Evolutionary conservation across 2,329 filamentous ascomycete species (phyloP), one percentile per base, ranked within the genome.

Genomic region (Neophaeococcomyces aloes): DNA sequence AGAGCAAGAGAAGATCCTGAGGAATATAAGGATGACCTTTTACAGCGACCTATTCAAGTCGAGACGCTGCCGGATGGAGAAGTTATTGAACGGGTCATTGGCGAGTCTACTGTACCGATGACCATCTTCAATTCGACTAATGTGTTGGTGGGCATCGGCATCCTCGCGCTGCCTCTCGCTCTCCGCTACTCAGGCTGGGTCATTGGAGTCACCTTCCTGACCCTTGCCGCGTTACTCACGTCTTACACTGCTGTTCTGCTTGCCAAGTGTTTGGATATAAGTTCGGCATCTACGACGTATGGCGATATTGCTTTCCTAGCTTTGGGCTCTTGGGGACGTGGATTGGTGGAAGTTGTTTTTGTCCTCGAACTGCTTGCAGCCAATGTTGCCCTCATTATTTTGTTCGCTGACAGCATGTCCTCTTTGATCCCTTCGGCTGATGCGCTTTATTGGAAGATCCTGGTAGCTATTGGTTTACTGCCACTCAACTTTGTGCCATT

Each of bases 41-140:
- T 51, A 14, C 32, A 44, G 19, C 34, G 32, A 19, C 41, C 15
- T 8, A 33, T 44, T n/a, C 51, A 55, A 38, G 47, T 46, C 44
- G 53, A 55, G 30, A 38, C 52, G 17, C 44, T 38, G 7, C 49
- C 51, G 3, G 51, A 53, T 31, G 86, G 91, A 32, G 86, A 82
- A 57, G 76, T 89, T 37, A 78, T 94, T 44, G 76, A 89, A 54
- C 76, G 89, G 2, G 80, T 94, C 2, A 83, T 94, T 49, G 89
- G 89, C 30, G 87, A 93, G 66, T 94, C 86, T n/a, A 98, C 89
- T 1, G 71, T 96, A 13, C 87, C 87, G 0, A 89, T 96, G 66
- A 96, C 89, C 5, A 76, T 95, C 49, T 94, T 96, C 71, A 98
- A 98, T 65, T 93, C 86, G 2, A 89, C 89, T 60, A 94, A 94